A percentile compares a stretch with the other conserved stretches of the same genome.
phyloP scores from a whole-genome alignment of 257 asterid species.

The Solanum pinnatisectum region DNA sequence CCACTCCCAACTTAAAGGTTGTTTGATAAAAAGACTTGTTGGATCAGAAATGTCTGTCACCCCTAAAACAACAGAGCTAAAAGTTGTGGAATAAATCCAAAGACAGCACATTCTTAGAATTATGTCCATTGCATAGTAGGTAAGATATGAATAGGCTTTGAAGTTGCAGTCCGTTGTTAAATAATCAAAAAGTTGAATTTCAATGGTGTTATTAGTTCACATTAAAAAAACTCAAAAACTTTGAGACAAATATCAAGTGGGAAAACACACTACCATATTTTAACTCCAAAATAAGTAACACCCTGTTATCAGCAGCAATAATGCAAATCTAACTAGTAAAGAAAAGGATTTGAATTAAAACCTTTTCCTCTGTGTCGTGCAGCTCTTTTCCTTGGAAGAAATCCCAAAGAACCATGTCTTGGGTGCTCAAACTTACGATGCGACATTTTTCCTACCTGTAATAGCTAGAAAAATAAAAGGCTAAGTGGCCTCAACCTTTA shows the following conservation, averaged over 20 bases:
- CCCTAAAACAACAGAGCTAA: background rate
- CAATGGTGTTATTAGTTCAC: background rate
- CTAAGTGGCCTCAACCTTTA: background rate
- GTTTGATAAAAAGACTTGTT: background rate
- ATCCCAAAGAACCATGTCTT: constrained; percentile 85
- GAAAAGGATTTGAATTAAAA: background rate
- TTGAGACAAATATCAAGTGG: background rate
- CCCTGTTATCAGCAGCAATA: background rate
- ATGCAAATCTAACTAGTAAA: background rate
- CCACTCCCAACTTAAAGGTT: background rate
- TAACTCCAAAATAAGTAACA: background rate
- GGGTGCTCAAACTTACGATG: constrained; percentile 94
- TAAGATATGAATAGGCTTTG: background rate
- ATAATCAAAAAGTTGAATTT: background rate
- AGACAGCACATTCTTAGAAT: background rate
- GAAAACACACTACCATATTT: background rate
- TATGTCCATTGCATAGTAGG: background rate
- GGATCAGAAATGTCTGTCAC: background rate
- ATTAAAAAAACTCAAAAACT: background rate
- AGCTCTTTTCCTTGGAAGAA: constrained; percentile 80
- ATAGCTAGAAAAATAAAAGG: background rate
- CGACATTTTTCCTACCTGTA: constrained; percentile 38
- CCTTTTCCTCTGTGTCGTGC: constrained; percentile 82
- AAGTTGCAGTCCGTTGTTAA: background rate
- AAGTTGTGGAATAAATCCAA: background rate